Evolutionary conservation across 1,284 basidiomycete species (phyloP), one percentile per base, ranked within the genome.

Genomic region (Volvariella volvacea): DNA sequence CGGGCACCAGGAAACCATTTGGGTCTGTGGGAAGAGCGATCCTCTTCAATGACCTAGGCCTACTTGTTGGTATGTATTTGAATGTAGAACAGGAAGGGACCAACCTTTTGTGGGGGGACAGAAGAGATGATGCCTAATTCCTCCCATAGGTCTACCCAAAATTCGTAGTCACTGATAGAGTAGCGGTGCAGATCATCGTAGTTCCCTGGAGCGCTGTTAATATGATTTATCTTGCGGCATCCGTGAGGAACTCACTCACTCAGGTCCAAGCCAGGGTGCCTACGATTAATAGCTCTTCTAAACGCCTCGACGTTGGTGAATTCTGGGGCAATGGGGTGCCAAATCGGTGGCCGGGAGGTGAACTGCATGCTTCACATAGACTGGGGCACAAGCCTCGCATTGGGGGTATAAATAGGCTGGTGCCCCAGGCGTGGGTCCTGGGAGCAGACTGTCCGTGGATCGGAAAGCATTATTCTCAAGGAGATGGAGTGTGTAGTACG

Each of bases 91-190:
- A 21, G 10, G 15, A 7, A 33, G 12, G 20, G 40, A 19, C 44
- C 15, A 38, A 44, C 47, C 28, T 45, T 45, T 14, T 33, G 19
- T 22, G 39, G 43, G 15, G 49, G 47, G 31, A 49, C 39, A 25
- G 52, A 54, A 20, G 37, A 51, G 3, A 50, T 49, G 6, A 56
- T 50, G 19, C 51, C 45, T 34, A 54, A 22, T 31, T 47, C 46
- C 17, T 50, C 43, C 51, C 52, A 57, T 7, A 55, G 40, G 37
- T 57, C 55, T 32, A 51, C 28, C 55, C 55, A 57, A 33, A 57
- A 57, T 2, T 47, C 22, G 33, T 56, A 52, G 22, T 55, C 40
- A 10, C 44, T 47, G 4, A 52, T 46, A 22, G 55, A 57, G 41
- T 55, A 57, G 17, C 43, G 42, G 39, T 54, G 46, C 4, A 57